These are phyloP conservation scores for Salix caprea DNA, from an alignment of 345 rosid species.

Conservation along the genomic window DNA sequence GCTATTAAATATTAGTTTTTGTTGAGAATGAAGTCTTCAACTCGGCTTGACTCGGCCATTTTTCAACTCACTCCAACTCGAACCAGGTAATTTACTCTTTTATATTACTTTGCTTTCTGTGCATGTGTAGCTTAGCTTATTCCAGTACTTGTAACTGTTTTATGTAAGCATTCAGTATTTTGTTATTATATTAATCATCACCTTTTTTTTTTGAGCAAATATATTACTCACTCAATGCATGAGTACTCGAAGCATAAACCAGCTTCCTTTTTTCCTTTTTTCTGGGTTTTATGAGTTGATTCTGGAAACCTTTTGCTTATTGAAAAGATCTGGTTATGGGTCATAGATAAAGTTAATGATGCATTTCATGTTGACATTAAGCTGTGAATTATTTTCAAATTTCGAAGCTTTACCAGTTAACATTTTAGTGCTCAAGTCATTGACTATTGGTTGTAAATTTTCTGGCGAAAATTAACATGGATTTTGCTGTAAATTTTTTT, in stretches of 20 bases:
- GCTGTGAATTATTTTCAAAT: not conserved
- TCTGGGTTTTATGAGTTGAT: not conserved
- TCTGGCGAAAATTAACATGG: not conserved
- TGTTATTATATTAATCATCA: not conserved
- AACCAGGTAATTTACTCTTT: conserved; percentile 50
- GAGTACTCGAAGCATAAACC: not conserved
- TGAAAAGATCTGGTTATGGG: not conserved
- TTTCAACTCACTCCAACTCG: conserved; percentile 99
- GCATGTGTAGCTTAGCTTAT: not conserved
- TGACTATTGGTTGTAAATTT: not conserved
- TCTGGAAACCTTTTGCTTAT: not conserved
- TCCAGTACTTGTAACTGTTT: not conserved
- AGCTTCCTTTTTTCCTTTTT: not conserved
- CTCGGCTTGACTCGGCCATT: conserved; percentile 68
- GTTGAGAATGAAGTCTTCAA: too few relatives aligned
- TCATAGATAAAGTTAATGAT: not conserved
- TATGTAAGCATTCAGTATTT: not conserved
- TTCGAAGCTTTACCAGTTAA: not conserved
- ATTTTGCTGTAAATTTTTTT: not conserved
- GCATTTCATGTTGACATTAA: not conserved
- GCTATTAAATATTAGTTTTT: not conserved
- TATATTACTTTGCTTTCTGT: too few relatives aligned
- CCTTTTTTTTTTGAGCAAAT: not conserved
- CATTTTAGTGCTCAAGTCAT: not conserved
- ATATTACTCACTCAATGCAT: not conserved